Evolutionary conservation across 805 yeast genomes (phyloP), one percentile per base, ranked within the genome.

Genomic region (Maudiozyma serrabonitensis): DNA sequence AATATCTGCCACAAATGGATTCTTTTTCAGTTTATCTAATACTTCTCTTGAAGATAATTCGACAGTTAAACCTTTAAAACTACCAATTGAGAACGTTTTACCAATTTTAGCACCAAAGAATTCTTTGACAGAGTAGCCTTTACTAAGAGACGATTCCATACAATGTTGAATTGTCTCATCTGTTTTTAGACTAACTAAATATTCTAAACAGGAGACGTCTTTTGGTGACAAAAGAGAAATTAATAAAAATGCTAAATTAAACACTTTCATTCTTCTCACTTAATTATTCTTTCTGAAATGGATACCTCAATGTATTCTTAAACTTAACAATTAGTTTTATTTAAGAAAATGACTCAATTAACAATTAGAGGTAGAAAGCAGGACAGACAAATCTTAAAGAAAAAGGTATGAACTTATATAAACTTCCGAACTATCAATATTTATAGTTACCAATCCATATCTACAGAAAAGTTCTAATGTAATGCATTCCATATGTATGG

Each of bases 41-140:
- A 75, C 69, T 11, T 70, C 77, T 26, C 76, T 31, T 66, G 42
- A 62, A 11, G 81, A 69, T 60, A 83, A 78, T 48, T 74, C 74
- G 0, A 89, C 88, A 0, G 82, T 74, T 52, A 88, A 78, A 0
- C 85, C 95, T 54, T 76, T 79, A 60, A 86, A 84, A 21, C 73
- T 74, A 1, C 95, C 95, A 58, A 87, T 79, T 0, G 84, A 73
- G 55, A 80, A 80, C 12, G 76, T 69, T 49, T 75, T 72, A 12
- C 72, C 69, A 26, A 86, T 62, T 40, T 58, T 74, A 64, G 38
- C 74, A 69, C 52, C 78, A 62, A 47, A 75, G 66, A 57, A 79
- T 75, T 75, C 68, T 34, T 68, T 58, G 8, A 64, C 48, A n/a
- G 52, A 52, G 19, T 56, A 52, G 4, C 63, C 54, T 6, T 52